A percentile compares a stretch with the other conserved stretches of the same genome.
phyloP scores from a whole-genome alignment of 352 stramenopile species.

The Pythium pyrilobum region DNA sequence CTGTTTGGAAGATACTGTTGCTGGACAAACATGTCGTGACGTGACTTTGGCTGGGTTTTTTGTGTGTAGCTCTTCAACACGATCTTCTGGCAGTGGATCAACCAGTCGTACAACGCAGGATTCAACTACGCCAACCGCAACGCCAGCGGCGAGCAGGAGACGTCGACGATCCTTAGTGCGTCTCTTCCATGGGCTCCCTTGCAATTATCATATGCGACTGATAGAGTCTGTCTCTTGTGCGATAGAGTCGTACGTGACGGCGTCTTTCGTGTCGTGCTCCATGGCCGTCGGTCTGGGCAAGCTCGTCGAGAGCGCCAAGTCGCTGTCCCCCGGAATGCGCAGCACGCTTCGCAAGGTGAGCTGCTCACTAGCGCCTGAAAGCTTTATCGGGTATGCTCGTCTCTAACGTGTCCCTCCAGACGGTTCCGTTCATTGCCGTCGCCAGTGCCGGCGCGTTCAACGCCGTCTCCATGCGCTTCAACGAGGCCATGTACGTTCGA shows the following conservation, averaged over 20 bases:
- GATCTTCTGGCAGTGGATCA: constrained; percentile 88
- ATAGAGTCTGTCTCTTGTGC: background rate
- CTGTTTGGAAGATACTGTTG: background rate
- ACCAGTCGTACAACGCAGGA: constrained; percentile 86
- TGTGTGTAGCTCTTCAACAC: constrained; percentile 45
- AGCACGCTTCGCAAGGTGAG: constrained; percentile 64
- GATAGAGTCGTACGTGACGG: constrained; percentile 72
- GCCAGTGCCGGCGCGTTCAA: constrained; percentile 81
- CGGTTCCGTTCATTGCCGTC: constrained; percentile 80
- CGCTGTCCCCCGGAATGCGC: constrained; percentile 56
- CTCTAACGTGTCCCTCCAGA: constrained; percentile 26
- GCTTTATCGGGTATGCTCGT: background rate
- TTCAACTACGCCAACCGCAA: constrained; percentile 90
- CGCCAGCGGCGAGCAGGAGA: constrained; percentile 76
- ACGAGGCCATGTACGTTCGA: constrained; percentile 68
- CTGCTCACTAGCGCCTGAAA: background rate
- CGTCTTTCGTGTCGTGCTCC: constrained; percentile 71
- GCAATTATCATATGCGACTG: background rate
- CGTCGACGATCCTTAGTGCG: constrained; percentile 67
- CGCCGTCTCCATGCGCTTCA: constrained; percentile 85
- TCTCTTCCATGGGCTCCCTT: background rate
- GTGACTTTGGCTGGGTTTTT: too few species aligned
- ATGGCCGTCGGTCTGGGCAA: constrained; percentile 74
- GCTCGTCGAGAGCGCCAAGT: constrained; percentile 68
- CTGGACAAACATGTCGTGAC: too few species aligned